Evolutionary conservation across 805 yeast species (phyloP), one percentile per base, ranked within the genome.

Genomic region (Wickerhamomyces subpelliculosus): DNA sequence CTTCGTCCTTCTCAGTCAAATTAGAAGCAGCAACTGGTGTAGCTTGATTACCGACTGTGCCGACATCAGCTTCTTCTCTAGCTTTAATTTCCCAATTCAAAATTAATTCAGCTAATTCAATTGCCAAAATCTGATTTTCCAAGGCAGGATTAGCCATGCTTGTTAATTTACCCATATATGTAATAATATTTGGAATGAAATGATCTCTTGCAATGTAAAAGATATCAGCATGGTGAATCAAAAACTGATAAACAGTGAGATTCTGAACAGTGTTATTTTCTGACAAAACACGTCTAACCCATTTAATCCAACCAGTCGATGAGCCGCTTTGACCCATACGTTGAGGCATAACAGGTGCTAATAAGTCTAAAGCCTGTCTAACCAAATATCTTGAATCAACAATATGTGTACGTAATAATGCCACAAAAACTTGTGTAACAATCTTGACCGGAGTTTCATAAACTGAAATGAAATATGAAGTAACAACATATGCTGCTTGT

Each of bases 261-360:
- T 89, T 96, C 52, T 87, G 96, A 2, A 81, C 76, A 4, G 87
- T 88, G 51, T 78, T 87, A 52, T 88, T 95, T 54, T 94, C 97
- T 2, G 89, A 80, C 12, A 93, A 68, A 2, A 90, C 93, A 37
- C 97, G 72, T 47, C 97, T 78, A 0, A 96, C 95, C 89, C 96
- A 88, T 48, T 85, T 89, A 36, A 93, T 73, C 97, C 97, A 93
- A 42, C 74, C 66, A 2, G 62, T 58, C 0, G 67, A 61, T 1
- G 66, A 58, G 0, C 78, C 85, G 8, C 64, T 65, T 18, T 67
- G 66, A 1, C 66, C 66, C 61, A 84, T 73, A 37, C 94, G 68
- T 39, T 71, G 70, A 2, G 84, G 78, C 69, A 90, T 71, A 0
- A 84, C 93, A 0, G 96, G 96, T 0, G 97, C 96, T 16, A 93